These are phyloP conservation scores for Vanrija sp. DNA, from an alignment of 1,284 basidiomycete species.

Conservation along the genomic window DNA sequence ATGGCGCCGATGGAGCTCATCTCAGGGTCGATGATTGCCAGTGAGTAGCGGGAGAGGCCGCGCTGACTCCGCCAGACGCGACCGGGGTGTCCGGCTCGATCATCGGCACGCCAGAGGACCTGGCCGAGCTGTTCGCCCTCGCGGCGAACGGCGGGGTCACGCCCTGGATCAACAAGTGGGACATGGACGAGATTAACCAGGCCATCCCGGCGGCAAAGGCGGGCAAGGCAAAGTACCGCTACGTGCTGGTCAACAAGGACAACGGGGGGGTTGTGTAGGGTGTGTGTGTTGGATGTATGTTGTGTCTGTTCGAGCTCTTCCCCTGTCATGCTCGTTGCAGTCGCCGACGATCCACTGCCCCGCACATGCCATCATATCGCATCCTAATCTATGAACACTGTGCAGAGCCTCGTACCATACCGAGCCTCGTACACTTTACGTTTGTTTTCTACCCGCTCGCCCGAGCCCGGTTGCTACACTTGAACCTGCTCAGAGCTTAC, in stretches of 20 bases:
- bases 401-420: too few species aligned
- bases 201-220: slow-evolving; percentile 47
- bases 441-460: too few species aligned
- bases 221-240: slow-evolving; percentile 50
- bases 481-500: slow-evolving; percentile 14
- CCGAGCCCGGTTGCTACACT: too few species aligned
- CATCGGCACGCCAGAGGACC: slow-evolving; percentile 48
- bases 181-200: slow-evolving; percentile 49
- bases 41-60: neutral
- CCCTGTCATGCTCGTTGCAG: too few species aligned
- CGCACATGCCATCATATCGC: too few species aligned
- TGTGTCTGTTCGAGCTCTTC: too few species aligned
- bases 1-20: slow-evolving; percentile 35
- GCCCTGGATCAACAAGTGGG: slow-evolving; percentile 29
- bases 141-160: slow-evolving; percentile 31
- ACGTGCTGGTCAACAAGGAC: slow-evolving; percentile 44
- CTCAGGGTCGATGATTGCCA: slow-evolving; percentile 16
- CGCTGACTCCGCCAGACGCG: too few species aligned
- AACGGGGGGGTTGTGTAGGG: slow-evolving; percentile 28
- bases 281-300: too few species aligned
- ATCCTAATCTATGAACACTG: too few species aligned
- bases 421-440: too few species aligned
- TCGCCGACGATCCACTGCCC: too few species aligned
- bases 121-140: slow-evolving; percentile 44
- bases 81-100: slow-evolving; percentile 22